Evolutionary conservation across 2,329 filamentous ascomycete genomes (phyloP), one percentile per base, ranked within the genome.

Genomic region (Colletotrichum spinosum): DNA sequence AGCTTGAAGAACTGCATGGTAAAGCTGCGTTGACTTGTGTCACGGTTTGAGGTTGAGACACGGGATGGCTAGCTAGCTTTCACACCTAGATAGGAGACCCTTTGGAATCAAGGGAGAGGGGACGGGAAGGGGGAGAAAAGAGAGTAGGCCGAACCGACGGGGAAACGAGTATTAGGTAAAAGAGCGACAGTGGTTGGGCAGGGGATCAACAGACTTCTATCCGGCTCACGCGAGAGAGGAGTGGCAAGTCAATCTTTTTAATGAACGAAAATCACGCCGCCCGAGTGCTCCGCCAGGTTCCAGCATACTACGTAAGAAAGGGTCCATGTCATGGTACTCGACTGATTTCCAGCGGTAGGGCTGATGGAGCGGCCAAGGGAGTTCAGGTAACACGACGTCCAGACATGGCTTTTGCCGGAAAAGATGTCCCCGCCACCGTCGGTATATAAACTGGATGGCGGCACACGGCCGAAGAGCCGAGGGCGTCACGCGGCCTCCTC

Each of bases 1-100:
- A 68, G 35, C 53, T 62, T 55, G 25, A 61, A 34, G 54, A 67
- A 67, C 50, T 51, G 66, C 62, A 68, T 68, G 17, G 34, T 57
- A 46, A 25, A 45, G 51, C 25, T 56, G 50, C 56, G 50, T 48
- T 34, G 49, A 41, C 13, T 37, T 50, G 48, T 45, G 33, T 60
- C 56, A 60, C 50, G 12, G 13, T 15, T 6, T 46, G 17, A 39
- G 4, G 1, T 25, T 52, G 50, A 48, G 57, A 65, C 33, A 48
- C 52, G 25, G 41, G 41, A 12, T 38, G 45, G 17, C 37, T 46
- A 49, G 35, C 45, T 46, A 11, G 10, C 25, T 46, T 35, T 25
- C 25, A 25, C 25, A 25, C 50, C 38, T 37, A 3, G 46, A 46
- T 25, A n/a, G 50, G 12, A 49, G 38, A 45, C 45, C 46, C 54